phyloP scores from a whole-genome alignment of 2,329 filamentous ascomycete genomes.

The Colletotrichum higginsianum region DNA sequence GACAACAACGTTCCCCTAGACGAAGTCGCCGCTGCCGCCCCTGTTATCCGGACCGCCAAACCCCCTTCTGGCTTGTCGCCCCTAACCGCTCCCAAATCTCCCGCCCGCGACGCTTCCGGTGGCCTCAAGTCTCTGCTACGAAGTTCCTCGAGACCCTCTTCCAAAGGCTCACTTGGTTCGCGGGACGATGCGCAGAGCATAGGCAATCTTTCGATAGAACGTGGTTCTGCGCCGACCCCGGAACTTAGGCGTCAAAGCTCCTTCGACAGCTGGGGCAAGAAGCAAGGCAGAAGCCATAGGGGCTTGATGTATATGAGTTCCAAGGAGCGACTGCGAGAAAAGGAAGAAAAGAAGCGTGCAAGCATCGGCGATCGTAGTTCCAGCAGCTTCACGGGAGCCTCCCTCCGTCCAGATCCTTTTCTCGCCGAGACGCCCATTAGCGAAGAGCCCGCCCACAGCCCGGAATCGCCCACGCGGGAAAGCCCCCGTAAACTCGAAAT shows the following conservation, averaged over 20 bases:
- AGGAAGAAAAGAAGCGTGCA: conserved; percentile 74
- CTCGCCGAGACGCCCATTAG: conserved; percentile 68
- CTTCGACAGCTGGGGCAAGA: conserved; percentile 75
- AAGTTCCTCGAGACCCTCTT: conserved; percentile 71
- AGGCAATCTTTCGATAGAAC: conserved; percentile 76
- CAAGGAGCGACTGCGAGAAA: conserved; percentile 75
- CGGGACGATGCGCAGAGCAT: conserved; percentile 73
- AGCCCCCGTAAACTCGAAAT: conserved; percentile 43
- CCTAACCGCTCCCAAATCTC: conserved; percentile 75
- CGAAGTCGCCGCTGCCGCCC: conserved; percentile 74
- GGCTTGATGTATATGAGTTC: conserved; percentile 83
- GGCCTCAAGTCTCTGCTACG: conserved; percentile 74
- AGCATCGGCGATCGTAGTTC: conserved; percentile 58
- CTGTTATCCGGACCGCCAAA: conserved; percentile 86
- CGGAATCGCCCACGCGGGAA: conserved; percentile 47
- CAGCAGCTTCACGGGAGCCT: conserved; percentile 55
- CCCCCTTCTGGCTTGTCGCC: conserved; percentile 83
- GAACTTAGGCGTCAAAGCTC: conserved; percentile 66
- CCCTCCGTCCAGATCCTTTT: conserved; percentile 62
- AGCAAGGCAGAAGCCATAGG: conserved; percentile 66
- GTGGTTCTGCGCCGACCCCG: conserved; percentile 61
- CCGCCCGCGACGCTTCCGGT: conserved; percentile 62
- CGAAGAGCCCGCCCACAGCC: conserved; percentile 63
- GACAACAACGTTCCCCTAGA: conserved; percentile 67
- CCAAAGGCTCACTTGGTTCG: conserved; percentile 69